phyloP scores from a whole-genome alignment of 495 filamentous ascomycete genomes.

The Bathelium albidoporum region DNA sequence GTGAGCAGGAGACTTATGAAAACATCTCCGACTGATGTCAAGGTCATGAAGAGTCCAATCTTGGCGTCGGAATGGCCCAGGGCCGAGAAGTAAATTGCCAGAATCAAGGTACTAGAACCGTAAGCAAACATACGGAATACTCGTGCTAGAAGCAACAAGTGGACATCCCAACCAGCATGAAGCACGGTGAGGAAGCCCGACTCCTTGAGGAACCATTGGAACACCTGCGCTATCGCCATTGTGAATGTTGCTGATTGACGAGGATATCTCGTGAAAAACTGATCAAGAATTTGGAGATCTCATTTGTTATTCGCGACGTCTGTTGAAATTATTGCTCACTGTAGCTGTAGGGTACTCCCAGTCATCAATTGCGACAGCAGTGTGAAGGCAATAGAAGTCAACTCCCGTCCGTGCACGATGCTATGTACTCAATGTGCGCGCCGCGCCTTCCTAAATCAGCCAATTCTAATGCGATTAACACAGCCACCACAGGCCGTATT shows the following conservation, averaged over 20 bases:
- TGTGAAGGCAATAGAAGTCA: too few species aligned
- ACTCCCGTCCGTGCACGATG: too few species aligned
- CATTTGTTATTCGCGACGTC: neutral
- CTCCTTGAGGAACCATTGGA: conserved; percentile 13
- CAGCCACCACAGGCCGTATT: too few species aligned
- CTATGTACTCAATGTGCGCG: too few species aligned
- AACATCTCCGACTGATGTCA: conserved; percentile 73
- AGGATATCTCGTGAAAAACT: neutral
- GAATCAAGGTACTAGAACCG: conserved; percentile 61
- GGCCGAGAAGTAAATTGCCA: conserved; percentile 59
- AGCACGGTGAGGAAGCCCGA: conserved; percentile 42
- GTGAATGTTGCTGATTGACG: neutral
- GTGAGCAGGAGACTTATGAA: conserved; percentile 67
- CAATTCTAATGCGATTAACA: too few species aligned
- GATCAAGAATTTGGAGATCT: neutral
- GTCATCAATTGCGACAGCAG: too few species aligned
- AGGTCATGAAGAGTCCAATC: conserved; percentile 83
- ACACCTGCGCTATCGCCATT: neutral
- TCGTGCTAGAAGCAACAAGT: conserved; percentile 63
- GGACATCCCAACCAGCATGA: conserved; percentile 47
- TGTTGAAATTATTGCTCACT: neutral
- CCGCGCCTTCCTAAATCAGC: too few species aligned
- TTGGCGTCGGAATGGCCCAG: conserved; percentile 55
- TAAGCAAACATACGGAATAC: conserved; percentile 75
- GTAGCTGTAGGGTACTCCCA: too few species aligned